These are phyloP conservation scores for Pythium rhizo-oryzae DNA, from an alignment of 352 stramenopile genomes.

Conservation along the genomic window DNA sequence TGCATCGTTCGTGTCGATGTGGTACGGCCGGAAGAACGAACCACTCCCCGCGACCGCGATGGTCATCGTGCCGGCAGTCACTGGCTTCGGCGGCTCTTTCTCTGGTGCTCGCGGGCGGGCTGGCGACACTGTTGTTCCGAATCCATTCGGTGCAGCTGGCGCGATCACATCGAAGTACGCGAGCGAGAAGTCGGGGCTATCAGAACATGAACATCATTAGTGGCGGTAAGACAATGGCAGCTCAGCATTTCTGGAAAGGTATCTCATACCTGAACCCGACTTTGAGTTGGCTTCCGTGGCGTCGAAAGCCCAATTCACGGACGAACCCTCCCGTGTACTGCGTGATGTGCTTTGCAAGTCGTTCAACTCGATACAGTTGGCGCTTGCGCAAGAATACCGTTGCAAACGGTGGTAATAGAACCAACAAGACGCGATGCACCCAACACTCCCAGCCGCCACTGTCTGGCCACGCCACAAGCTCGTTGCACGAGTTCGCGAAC, in stretches of 20 bases:
- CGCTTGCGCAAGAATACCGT: conserved; percentile 70
- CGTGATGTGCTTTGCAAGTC: conserved; percentile 65
- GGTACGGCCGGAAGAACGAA: conserved; percentile 80
- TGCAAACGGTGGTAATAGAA: conserved; percentile 49
- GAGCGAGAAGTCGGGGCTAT: conserved; percentile 75
- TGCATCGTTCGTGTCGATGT: conserved; percentile 86
- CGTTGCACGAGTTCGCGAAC: conserved; percentile 76
- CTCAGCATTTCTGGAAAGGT: background rate
- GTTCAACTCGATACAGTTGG: conserved; percentile 65
- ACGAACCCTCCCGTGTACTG: conserved; percentile 80
- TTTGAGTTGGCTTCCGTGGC: conserved; percentile 76
- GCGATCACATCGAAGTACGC: conserved; percentile 83
- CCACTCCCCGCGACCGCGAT: conserved; percentile 73
- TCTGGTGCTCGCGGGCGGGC: conserved; percentile 18
- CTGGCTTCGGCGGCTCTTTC: background rate
- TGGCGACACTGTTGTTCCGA: conserved; percentile 2
- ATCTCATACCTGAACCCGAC: conserved; percentile 65
- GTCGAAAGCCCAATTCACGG: conserved; percentile 79
- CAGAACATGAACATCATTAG: background rate
- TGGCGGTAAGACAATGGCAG: background rate
- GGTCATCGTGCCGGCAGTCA: conserved; percentile 29
- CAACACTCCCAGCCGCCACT: conserved; percentile 62
- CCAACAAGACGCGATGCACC: conserved; percentile 56
- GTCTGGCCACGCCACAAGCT: conserved; percentile 60
- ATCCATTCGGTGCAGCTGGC: conserved; percentile 1